These are phyloP conservation scores for Fusarium papillatum DNA, from an alignment of 2,329 filamentous ascomycete genomes.

Conservation along the genomic window DNA sequence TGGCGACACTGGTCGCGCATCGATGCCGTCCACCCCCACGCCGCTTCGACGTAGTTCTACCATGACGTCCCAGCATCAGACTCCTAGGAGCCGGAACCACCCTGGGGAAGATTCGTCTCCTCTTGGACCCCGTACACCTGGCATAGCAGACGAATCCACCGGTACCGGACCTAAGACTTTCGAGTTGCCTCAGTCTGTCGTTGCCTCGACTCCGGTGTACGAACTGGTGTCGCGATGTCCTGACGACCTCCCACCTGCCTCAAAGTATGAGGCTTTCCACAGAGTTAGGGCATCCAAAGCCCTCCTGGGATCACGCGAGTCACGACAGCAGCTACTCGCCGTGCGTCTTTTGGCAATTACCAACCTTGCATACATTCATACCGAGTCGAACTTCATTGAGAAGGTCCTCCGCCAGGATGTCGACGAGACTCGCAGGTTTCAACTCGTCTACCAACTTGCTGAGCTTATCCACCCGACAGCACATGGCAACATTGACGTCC, in stretches of 20 bases:
- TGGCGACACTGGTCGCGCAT: conserved; percentile 52
- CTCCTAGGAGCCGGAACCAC: conserved; percentile 53
- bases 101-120: conserved; percentile 62
- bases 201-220: conserved; percentile 67
- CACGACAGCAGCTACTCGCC: conserved; percentile 82
- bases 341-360: conserved; percentile 89
- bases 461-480: conserved; percentile 90
- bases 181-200: conserved; percentile 72
- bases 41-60: conserved; percentile 80
- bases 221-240: conserved; percentile 69
- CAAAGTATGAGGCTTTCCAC: conserved; percentile 88
- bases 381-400: conserved; percentile 85
- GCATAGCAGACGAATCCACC: conserved; percentile 50
- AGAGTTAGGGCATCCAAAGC: conserved; percentile 88
- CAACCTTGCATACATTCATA: conserved; percentile 91
- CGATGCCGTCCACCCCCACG: conserved; percentile 78
- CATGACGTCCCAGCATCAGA: conserved; percentile 55
- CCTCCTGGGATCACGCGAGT: conserved; percentile 73
- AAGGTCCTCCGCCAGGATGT: conserved; percentile 89
- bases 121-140: conserved; percentile 58
- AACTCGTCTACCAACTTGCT: conserved; percentile 92
- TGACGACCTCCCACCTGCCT: conserved; percentile 76
- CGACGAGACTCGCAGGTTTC: conserved; percentile 89
- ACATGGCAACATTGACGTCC: conserved; percentile 76
- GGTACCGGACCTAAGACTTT: conserved; percentile 68